Conservation (phyloP, 495 filamentous ascomycete species). For the Aspergillus bertholletiae region DNA sequence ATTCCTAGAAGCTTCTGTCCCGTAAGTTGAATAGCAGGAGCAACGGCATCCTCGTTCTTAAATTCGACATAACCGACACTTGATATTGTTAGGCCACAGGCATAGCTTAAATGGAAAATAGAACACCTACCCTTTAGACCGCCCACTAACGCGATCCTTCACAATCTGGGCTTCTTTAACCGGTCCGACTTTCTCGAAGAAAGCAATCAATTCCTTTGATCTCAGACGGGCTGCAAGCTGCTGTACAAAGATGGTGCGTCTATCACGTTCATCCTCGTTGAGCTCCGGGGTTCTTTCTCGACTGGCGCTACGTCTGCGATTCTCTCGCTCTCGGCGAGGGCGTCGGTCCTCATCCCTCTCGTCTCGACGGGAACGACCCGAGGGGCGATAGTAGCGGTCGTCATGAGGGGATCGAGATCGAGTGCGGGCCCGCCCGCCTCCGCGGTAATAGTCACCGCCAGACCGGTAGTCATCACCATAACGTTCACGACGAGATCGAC, state of each 20-base stretch:
- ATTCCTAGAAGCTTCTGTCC: conserved; percentile 98
- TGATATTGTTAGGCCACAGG: conserved; percentile 20
- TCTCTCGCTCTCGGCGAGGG: conserved; percentile 52
- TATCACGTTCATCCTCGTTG: conserved; percentile 94
- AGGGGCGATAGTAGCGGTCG: conserved; percentile 74
- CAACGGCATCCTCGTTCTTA: conserved; percentile 91
- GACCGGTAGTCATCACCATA: conserved; percentile 62
- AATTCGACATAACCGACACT: conserved; percentile 99
- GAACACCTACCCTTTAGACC: conserved; percentile 86
- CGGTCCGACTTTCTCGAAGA: conserved; percentile 94
- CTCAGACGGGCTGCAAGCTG: conserved; percentile 91
- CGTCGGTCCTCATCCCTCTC: conserved; percentile 51
- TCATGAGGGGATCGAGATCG: conserved; percentile 72
- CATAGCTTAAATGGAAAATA: not conserved
- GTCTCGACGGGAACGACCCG: conserved; percentile 52
- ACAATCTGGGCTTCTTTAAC: conserved; percentile 99
- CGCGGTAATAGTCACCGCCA: conserved; percentile 72
- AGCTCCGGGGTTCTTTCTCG: conserved; percentile 58
- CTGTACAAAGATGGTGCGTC: conserved; percentile 96
- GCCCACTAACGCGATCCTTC: conserved; percentile 94
- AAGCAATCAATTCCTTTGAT: conserved; percentile 87
- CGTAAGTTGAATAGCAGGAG: conserved; percentile 93
- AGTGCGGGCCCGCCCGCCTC: conserved; percentile 63
- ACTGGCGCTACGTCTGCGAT: conserved; percentile 49
- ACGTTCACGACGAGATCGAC: conserved; percentile 77